Conservation (phyloP, 2,329 filamentous ascomycete species). For the Cladosporium sp. region DNA sequence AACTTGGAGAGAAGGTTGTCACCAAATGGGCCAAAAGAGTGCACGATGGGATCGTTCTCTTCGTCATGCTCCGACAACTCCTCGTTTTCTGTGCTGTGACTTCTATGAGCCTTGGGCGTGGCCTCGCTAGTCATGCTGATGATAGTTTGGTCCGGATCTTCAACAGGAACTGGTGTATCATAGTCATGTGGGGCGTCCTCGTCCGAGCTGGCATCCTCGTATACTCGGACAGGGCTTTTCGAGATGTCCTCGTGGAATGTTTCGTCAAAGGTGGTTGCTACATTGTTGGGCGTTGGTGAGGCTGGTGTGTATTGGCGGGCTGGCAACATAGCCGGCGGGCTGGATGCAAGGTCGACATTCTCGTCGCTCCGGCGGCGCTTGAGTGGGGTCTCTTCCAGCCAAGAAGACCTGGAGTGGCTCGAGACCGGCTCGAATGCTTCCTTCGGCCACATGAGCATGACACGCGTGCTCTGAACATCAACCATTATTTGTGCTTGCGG, state of each 20-base stretch:
- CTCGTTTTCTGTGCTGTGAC: slow-evolving; percentile 38
- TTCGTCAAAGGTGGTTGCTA: slow-evolving; percentile 39
- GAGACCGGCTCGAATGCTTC: slow-evolving; percentile 45
- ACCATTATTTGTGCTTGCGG: slow-evolving; percentile 88
- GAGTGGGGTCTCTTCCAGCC: slow-evolving; percentile 56
- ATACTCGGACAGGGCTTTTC: slow-evolving; percentile 59
- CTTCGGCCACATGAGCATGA: slow-evolving; percentile 83
- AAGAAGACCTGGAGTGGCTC: slow-evolving; percentile 59
- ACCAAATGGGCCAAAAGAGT: slow-evolving; percentile 88
- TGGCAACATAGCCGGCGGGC: slow-evolving; percentile 58
- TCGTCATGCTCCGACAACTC: slow-evolving; percentile 78
- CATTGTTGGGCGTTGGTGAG: slow-evolving; percentile 67
- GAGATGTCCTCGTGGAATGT: slow-evolving; percentile 41
- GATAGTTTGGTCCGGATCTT: slow-evolving; percentile 8
- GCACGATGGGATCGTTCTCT: slow-evolving; percentile 89
- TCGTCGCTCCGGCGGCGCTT: slow-evolving; percentile 45
- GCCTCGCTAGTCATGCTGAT: slow-evolving; percentile 5
- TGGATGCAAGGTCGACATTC: slow-evolving; percentile 49
- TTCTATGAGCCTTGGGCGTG: slow-evolving; percentile 20
- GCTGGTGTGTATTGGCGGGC: slow-evolving; percentile 47
- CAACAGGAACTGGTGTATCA: slow-evolving; percentile 18
- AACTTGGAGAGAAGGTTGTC: slow-evolving; percentile 79
- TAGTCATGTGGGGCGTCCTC: slow-evolving; percentile 39
- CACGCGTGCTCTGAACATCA: slow-evolving; percentile 87
- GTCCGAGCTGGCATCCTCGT: slow-evolving; percentile 64